Evolutionary conservation across 345 rosid genomes (phyloP).

Genomic region (Syzygium oleosum): DNA sequence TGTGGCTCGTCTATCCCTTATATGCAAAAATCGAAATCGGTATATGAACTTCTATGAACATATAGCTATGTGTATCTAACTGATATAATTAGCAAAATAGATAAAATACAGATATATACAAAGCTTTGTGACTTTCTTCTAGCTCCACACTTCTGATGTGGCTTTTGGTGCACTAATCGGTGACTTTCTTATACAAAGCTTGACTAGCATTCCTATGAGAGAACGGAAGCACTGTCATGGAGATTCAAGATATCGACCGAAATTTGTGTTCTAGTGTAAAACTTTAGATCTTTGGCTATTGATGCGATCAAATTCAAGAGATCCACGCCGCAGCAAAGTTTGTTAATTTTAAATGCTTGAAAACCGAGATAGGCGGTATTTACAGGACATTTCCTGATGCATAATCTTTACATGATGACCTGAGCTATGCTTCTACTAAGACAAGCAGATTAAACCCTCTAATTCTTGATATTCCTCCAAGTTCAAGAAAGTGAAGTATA

Average conservation of each 20-base stretch:
- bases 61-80: background rate
- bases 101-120: background rate
- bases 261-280: background rate
- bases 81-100: background rate
- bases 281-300: background rate
- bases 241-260: background rate
- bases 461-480: background rate
- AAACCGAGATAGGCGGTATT: background rate
- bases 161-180: background rate
- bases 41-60: background rate
- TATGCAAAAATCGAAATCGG: background rate
- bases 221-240: background rate
- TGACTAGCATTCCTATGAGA: background rate
- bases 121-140: background rate
- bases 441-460: background rate
- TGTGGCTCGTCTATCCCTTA: background rate
- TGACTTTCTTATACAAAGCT: background rate
- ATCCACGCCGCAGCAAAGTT: background rate
- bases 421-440: background rate
- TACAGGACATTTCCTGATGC: background rate
- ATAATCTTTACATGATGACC: background rate
- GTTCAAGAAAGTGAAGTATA: background rate
- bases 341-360: background rate
- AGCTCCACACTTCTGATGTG: background rate
- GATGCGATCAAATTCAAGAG: background rate